These are phyloP conservation scores for Pleurotus giganteus DNA, from an alignment of 768 basidiomycete genomes.

Conservation along the genomic window DNA sequence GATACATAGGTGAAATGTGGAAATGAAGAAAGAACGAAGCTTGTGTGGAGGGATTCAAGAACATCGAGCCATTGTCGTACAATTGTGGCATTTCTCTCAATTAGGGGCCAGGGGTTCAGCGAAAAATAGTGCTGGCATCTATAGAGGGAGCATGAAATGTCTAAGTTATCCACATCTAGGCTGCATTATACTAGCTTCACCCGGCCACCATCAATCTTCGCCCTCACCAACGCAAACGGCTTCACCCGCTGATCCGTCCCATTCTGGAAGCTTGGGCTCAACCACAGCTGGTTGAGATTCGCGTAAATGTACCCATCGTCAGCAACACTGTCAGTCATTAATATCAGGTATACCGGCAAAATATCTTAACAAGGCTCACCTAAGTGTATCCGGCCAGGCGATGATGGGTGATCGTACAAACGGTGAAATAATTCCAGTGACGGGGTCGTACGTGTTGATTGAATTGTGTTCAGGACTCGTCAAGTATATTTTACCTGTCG, in stretches of 20 bases:
- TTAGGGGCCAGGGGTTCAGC: too few species aligned
- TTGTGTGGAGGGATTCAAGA: too few species aligned
- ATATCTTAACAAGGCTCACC: not conserved
- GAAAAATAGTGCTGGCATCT: too few species aligned
- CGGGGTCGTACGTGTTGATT: constrained; percentile 15
- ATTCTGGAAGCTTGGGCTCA: constrained; percentile 14
- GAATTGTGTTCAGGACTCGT: constrained; percentile 16
- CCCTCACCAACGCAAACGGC: constrained; percentile 15
- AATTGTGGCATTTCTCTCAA: too few species aligned
- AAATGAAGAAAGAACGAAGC: too few species aligned
- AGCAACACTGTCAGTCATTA: constrained; percentile 7
- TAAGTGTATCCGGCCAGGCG: constrained; percentile 16
- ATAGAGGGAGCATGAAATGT: too few species aligned
- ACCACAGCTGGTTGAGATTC: constrained; percentile 15
- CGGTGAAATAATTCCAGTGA: constrained; percentile 12
- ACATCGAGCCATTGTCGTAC: too few species aligned
- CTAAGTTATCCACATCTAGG: too few species aligned
- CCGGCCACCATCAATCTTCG: constrained; percentile 10
- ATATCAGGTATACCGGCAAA: not conserved
- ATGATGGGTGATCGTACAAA: constrained; percentile 16
- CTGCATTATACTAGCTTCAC: constrained; percentile 4
- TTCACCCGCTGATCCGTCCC: constrained; percentile 15
- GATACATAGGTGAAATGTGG: too few species aligned
- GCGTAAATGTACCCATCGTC: constrained; percentile 16
- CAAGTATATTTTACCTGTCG: constrained; percentile 16